Percentiles rank a stretch among this genome's conserved stretches.
Conservation (phyloP, 2,329 filamentous ascomycete species). For the Fusarium sp. region DNA sequence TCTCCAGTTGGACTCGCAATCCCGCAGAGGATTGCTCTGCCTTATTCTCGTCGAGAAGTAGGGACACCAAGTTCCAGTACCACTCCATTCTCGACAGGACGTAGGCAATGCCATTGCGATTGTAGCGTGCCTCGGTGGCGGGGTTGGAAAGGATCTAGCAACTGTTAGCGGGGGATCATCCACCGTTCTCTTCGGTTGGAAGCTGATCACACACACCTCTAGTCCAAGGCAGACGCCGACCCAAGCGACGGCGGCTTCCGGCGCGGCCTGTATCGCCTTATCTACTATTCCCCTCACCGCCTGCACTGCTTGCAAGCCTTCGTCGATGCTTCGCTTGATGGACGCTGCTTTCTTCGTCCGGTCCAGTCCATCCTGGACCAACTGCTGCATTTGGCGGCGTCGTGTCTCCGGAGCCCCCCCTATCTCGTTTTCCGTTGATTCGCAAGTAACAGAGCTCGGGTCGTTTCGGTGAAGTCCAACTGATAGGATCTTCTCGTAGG, state of each 20-base stretch:
- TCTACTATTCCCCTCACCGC: constrained; percentile 43
- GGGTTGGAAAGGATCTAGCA: neutral
- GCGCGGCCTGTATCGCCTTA: constrained; percentile 44
- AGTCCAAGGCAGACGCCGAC: constrained; percentile 50
- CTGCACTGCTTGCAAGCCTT: constrained; percentile 41
- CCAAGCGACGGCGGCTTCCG: constrained; percentile 54
- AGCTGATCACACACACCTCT: too few species aligned
- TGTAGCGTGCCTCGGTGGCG: constrained; percentile 17
- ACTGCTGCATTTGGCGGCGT: constrained; percentile 45
- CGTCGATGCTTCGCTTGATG: constrained; percentile 42
- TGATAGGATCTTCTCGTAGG: constrained; percentile 39
- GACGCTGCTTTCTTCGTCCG: constrained; percentile 43
- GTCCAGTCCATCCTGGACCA: constrained; percentile 46
- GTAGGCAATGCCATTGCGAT: constrained; percentile 50
- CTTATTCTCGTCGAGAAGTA: constrained; percentile 44
- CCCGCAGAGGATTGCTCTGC: constrained; percentile 8
- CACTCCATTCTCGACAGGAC: constrained; percentile 53
- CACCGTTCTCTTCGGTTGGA: neutral
- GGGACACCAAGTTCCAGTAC: constrained; percentile 51
- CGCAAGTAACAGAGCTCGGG: neutral
- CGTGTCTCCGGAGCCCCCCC: constrained; percentile 3
- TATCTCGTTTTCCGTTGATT: constrained; percentile 18
- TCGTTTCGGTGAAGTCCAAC: constrained; percentile 7
- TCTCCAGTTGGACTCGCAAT: neutral
- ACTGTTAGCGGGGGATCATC: neutral